phyloP scores from a whole-genome alignment of 768 basidiomycete species.

The Xerocomellus amylosporus region DNA sequence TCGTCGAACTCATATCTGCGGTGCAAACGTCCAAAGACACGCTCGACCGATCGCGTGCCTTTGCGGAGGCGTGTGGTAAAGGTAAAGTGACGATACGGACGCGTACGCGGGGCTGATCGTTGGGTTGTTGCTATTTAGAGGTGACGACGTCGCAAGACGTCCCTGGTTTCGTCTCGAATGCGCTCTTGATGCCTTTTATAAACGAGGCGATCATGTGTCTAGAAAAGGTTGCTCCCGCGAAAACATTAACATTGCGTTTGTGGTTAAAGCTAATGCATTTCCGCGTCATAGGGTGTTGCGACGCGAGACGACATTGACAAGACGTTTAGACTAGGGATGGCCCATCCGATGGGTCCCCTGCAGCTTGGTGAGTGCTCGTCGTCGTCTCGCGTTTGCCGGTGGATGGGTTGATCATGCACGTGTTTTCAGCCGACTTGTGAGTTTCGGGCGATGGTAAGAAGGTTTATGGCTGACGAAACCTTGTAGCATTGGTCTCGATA shows the following conservation, averaged over 20 bases:
- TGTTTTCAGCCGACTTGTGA: slow-evolving; percentile 31
- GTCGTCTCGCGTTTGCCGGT: not conserved
- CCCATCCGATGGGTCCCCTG: slow-evolving; percentile 91
- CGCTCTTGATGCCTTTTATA: slow-evolving; percentile 94
- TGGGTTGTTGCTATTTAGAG: slow-evolving; percentile 52
- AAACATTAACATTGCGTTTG: not conserved
- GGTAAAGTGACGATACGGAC: slow-evolving; percentile 37
- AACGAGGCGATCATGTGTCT: slow-evolving; percentile 96
- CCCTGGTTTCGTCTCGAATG: slow-evolving; percentile 94
- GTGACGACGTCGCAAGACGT: slow-evolving; percentile 90
- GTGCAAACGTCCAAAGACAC: slow-evolving; percentile 84
- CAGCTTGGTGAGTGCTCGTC: slow-evolving; percentile 58
- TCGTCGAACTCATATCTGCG: slow-evolving; percentile 93
- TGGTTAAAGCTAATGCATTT: not conserved
- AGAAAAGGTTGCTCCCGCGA: slow-evolving; percentile 59
- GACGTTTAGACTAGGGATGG: slow-evolving; percentile 91
- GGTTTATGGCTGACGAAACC: too few relatives aligned
- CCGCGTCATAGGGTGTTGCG: slow-evolving; percentile 69
- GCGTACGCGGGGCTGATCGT: not conserved
- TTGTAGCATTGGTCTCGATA: slow-evolving; percentile 95
- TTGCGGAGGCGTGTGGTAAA: slow-evolving; percentile 89
- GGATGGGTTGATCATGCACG: slow-evolving; percentile 1
- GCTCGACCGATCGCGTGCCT: slow-evolving; percentile 70
- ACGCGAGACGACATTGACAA: slow-evolving; percentile 94
- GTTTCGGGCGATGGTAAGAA: slow-evolving; percentile 1